Evolutionary conservation across 306 rosid genomes (phyloP).

Genomic region (Glycine latifolia): DNA sequence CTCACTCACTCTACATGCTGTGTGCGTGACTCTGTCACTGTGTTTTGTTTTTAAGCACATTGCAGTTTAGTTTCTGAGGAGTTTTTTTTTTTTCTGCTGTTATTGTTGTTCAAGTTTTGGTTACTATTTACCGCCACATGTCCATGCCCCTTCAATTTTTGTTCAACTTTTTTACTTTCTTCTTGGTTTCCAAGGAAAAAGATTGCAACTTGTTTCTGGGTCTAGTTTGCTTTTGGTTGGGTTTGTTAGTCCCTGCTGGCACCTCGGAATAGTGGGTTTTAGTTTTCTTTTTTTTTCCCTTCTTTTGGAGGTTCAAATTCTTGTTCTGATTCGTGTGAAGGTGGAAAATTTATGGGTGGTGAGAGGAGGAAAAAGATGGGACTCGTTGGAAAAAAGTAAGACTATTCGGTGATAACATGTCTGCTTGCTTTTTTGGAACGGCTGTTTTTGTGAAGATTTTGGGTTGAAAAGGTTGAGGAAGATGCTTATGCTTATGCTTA

Average conservation of each 20-base stretch:
- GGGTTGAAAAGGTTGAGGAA: constrained; percentile 43
- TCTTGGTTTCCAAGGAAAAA: constrained; percentile 23
- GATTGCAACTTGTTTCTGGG: constrained; percentile 43
- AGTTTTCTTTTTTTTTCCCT: neutral
- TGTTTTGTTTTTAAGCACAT: constrained; percentile 31
- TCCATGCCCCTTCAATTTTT: constrained; percentile 27
- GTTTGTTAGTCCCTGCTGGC: constrained; percentile 38
- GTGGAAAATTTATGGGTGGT: constrained; percentile 37
- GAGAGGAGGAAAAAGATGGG: constrained; percentile 45
- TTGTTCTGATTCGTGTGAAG: constrained; percentile 52
- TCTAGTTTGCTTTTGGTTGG: constrained; percentile 34
- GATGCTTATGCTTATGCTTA: constrained; percentile 55
- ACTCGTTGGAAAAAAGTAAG: constrained; percentile 56
- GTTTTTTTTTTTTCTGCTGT: neutral
- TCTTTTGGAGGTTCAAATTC: constrained; percentile 36
- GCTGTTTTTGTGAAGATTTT: constrained; percentile 69
- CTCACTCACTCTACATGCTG: constrained; percentile 24
- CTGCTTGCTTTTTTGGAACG: constrained; percentile 39
- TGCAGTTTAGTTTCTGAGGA: constrained; percentile 48
- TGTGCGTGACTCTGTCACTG: constrained; percentile 35
- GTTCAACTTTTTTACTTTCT: constrained; percentile 39
- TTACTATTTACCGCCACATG: neutral
- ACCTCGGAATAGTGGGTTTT: constrained; percentile 24
- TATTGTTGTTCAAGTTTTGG: neutral
- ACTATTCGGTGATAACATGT: constrained; percentile 52